Evolutionary conservation across 768 basidiomycete species (phyloP), one percentile per base, ranked within the genome.

Genomic region (Podaxis carcinomalis): DNA sequence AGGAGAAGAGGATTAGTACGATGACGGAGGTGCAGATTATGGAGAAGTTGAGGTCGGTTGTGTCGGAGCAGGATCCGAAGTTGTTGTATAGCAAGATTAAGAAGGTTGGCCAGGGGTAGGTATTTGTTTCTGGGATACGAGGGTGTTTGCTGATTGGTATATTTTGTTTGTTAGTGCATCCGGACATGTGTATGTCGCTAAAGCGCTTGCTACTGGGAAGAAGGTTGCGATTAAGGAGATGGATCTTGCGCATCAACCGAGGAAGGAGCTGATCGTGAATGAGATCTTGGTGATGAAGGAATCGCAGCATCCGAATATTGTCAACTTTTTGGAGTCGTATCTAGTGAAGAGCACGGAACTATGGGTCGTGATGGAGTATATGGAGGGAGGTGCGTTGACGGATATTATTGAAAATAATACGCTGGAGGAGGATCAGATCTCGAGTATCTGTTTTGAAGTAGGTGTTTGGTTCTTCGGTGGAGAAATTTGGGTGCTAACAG

Each of bases 211-310:
- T 4, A 91, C 83, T 2, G 89, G 90, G 55, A 88, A 85, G 75
- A 95, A 95, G 74, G 92, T 97, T 10, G 95, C 95, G 2, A 96
- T 98, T 79, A 98, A 98, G 78, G 94, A 97, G 80, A 97, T 97
- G 95, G 95, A 98, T 74, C 79, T 97, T 42, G 83, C 92, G 21
- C 92, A 93, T 70, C 95, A 96, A 69, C 96, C 95, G 19, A 81
- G 96, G 63, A 99, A 98, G 76, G 96, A 99, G 77, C 82, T 97
- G 55, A 96, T 98, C 70, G 95, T 97, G 59, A 98, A 98, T 68
- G 95, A 98, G 74, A 98, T 97, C 66, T 79, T 98, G 63, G 97
- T 99, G 66, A 98, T 99, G 96, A 96, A 95, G 73, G 97, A 95
- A 74, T 94, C 92, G 27, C 93, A 95, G 64, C 95, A 97, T 72